A percentile compares a stretch with the other conserved stretches of the same genome.
Conservation (phyloP, 148 eudicot genomes). For the Bassia scoparia region DNA sequence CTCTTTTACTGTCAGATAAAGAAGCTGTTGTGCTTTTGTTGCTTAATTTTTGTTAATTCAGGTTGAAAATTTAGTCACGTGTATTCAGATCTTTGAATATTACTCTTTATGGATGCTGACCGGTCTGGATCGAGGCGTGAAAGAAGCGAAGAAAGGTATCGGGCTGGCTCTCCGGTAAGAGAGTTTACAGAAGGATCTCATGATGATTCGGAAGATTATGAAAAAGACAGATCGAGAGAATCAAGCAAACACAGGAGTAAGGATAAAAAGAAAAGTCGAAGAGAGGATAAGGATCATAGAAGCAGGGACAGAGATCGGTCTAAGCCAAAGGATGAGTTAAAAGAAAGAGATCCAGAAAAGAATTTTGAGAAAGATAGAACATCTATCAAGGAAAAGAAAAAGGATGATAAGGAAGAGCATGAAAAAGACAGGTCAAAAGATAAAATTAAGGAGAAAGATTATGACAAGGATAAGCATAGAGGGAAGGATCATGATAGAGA, state of each 20-base stretch:
- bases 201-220: conserved; percentile 45
- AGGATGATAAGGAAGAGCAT: conserved; percentile 51
- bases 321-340: conserved; percentile 36
- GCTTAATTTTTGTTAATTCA: background rate
- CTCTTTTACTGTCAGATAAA: background rate
- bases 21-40: background rate
- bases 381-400: conserved; percentile 50
- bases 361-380: conserved; percentile 41
- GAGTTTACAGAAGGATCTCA: conserved; percentile 38
- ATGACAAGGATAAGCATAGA: conserved; percentile 40
- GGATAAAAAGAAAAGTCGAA: conserved; percentile 62
- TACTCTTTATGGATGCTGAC: conserved; percentile 24
- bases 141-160: conserved; percentile 46
- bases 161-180: conserved; percentile 41
- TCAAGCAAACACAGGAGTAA: conserved; percentile 55
- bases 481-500: conserved; percentile 31
- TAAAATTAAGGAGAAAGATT: conserved; percentile 31
- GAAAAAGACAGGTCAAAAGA: conserved; percentile 42
- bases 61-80: conserved; percentile 16
- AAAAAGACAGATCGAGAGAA: conserved; percentile 40
- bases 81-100: background rate
- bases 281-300: conserved; percentile 72
- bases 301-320: conserved; percentile 55
- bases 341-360: conserved; percentile 46
- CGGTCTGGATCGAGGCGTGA: conserved; percentile 38